Conservation (phyloP, 345 rosid genomes). For the Mangifera indica region DNA sequence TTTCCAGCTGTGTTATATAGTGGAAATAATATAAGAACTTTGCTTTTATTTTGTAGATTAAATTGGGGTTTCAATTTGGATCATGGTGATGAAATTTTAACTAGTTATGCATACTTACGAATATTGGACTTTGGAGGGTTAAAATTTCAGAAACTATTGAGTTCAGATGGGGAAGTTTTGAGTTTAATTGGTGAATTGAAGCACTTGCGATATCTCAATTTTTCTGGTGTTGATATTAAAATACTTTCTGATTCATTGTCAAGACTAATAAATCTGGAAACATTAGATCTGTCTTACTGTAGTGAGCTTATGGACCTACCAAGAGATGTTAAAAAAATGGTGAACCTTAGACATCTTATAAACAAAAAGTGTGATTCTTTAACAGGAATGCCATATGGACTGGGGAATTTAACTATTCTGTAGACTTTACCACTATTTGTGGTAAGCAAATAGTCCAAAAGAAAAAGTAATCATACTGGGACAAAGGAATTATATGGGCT, state of each 20-base stretch:
- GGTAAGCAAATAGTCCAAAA: not conserved
- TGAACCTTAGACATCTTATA: conserved; percentile 8
- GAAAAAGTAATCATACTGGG: not conserved
- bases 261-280: conserved; percentile 9
- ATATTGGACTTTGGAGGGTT: not conserved
- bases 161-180: not conserved
- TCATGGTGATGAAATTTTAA: not conserved
- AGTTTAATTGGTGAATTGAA: no score
- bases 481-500: not conserved
- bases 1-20: not conserved
- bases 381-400: not conserved
- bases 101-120: not conserved
- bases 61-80: not conserved
- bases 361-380: not conserved
- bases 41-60: not conserved
- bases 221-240: no score
- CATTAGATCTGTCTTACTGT: conserved; percentile 12
- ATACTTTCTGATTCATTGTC: no score
- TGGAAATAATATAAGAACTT: not conserved
- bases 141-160: not conserved
- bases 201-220: no score
- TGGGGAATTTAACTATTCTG: conserved; percentile 11
- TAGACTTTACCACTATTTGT: conserved; percentile 7
- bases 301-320: conserved; percentile 10
- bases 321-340: not conserved